Conservation (phyloP, 2,329 filamentous ascomycete genomes). For the Ceratocystis albifundus region DNA sequence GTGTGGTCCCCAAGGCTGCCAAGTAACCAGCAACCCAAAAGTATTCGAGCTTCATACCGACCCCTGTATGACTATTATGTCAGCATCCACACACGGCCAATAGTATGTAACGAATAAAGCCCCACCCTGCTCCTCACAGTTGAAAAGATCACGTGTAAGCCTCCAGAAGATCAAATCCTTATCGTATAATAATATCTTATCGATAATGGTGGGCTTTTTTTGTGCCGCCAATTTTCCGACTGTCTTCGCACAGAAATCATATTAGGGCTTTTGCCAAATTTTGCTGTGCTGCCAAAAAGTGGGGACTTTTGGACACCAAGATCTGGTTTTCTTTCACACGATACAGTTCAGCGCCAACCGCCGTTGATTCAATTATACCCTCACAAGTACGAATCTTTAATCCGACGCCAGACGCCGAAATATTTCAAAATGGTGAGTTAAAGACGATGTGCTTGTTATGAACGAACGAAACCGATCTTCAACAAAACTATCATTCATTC, state of each 20-base stretch:
- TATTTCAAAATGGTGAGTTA: slow-evolving; percentile 24
- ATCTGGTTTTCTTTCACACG: slow-evolving; percentile 23
- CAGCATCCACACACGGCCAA: slow-evolving; percentile 19
- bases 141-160: neutral
- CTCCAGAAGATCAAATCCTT: neutral
- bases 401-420: slow-evolving; percentile 23
- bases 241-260: slow-evolving; percentile 19
- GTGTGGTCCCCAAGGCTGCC: slow-evolving; percentile 18
- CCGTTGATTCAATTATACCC: slow-evolving; percentile 22
- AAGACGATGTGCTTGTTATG: slow-evolving; percentile 10
- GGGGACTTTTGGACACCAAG: slow-evolving; percentile 20
- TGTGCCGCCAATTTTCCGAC: slow-evolving; percentile 20
- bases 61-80: slow-evolving; percentile 21
- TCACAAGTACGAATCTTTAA: slow-evolving; percentile 23
- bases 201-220: slow-evolving; percentile 15
- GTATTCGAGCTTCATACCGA: slow-evolving; percentile 10
- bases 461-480: slow-evolving; percentile 10
- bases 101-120: neutral
- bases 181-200: slow-evolving; percentile 22
- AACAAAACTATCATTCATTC: slow-evolving; percentile 4
- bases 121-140: neutral
- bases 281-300: slow-evolving; percentile 22
- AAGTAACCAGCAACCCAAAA: slow-evolving; percentile 15
- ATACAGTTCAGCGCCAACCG: slow-evolving; percentile 22
- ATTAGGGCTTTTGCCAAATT: slow-evolving; percentile 23